phyloP scores from a whole-genome alignment of 176 grass and related monocot species.

The Puccinellia tenuiflora region DNA sequence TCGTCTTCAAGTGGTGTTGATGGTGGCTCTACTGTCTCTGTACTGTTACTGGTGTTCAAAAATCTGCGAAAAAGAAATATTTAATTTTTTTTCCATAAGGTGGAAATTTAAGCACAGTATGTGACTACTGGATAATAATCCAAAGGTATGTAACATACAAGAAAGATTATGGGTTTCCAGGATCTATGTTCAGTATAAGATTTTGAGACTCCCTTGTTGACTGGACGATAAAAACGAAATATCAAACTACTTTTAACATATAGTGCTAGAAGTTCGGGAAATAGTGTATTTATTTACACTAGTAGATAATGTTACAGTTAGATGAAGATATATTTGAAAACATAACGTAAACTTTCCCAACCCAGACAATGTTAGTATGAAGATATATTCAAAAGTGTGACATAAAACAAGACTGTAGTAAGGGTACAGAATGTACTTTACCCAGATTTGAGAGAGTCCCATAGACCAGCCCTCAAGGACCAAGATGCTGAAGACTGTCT shows the following conservation, averaged over 20 bases:
- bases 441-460: constrained; percentile 92
- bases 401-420: neutral
- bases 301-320: neutral
- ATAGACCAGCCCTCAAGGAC: constrained; percentile 83
- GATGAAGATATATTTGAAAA: neutral
- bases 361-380: neutral
- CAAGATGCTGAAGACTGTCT: constrained; percentile 14
- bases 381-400: neutral
- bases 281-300: neutral
- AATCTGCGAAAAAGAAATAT: constrained; percentile 46
- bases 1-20: constrained; percentile 65
- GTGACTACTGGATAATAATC: neutral
- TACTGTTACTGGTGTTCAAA: constrained; percentile 59
- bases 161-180: neutral
- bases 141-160: neutral
- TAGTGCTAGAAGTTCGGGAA: neutral
- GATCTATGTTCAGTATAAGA: neutral
- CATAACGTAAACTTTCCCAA: neutral
- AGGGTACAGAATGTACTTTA: constrained; percentile 26
- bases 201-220: neutral
- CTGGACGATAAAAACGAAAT: neutral
- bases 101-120: neutral
- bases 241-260: neutral
- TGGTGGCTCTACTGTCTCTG: constrained; percentile 64
- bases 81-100: neutral